phyloP scores from a whole-genome alignment of 1,284 basidiomycete genomes.

The Laetiporus sulphureus region DNA sequence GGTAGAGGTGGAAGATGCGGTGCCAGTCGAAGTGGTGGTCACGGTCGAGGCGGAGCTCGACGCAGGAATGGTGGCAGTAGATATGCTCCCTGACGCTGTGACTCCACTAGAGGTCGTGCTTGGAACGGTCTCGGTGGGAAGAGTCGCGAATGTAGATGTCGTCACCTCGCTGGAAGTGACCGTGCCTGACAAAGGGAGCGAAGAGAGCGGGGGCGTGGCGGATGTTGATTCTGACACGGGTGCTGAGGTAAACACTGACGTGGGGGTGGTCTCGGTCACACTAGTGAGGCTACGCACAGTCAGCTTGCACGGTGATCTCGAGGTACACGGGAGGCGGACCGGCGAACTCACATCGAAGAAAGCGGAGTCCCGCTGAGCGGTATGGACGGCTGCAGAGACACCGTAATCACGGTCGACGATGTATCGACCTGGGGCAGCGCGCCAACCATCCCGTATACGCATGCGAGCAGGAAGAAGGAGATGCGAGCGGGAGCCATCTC shows the following conservation, averaged over 20 bases:
- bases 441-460: too few species aligned
- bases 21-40: background rate
- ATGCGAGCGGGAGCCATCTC: too few species aligned
- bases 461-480: too few species aligned
- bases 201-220: background rate
- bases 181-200: background rate
- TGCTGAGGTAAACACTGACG: background rate
- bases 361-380: background rate
- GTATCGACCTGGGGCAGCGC: too few species aligned
- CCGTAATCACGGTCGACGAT: too few species aligned
- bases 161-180: background rate
- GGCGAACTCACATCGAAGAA: too few species aligned
- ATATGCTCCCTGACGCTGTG: background rate
- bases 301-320: too few species aligned
- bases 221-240: background rate
- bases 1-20: background rate
- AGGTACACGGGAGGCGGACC: too few species aligned
- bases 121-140: background rate
- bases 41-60: background rate
- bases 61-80: background rate
- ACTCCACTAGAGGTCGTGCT: background rate
- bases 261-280: background rate
- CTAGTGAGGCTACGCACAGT: background rate
- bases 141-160: background rate
- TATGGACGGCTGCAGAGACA: background rate